These are phyloP conservation scores for Ceratocystis cubensis DNA, from an alignment of 2,329 filamentous ascomycete genomes.

Conservation along the genomic window DNA sequence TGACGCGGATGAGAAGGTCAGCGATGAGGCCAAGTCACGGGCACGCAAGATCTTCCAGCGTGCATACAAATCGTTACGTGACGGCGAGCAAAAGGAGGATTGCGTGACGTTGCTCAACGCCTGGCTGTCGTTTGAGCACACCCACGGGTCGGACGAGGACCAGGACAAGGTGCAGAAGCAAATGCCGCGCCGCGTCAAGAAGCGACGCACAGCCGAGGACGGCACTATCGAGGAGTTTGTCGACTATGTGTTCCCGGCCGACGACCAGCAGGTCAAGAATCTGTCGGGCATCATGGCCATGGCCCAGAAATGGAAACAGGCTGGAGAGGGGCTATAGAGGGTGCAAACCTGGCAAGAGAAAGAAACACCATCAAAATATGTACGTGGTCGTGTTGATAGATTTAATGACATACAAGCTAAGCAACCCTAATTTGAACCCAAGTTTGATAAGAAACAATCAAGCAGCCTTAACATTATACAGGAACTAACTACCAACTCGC, in stretches of 20 bases:
- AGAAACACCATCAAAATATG: constrained; percentile 5
- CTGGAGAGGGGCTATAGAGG: constrained; percentile 30
- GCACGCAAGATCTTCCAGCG: constrained; percentile 75
- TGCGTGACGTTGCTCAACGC: constrained; percentile 82
- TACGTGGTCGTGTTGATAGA: neutral
- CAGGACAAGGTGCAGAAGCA: constrained; percentile 75
- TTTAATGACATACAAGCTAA: neutral
- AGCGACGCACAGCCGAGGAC: constrained; percentile 80
- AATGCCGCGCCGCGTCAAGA: constrained; percentile 90
- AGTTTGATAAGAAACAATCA: neutral
- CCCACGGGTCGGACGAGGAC: constrained; percentile 63
- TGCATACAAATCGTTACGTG: constrained; percentile 76
- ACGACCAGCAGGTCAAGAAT: constrained; percentile 75
- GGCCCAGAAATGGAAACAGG: constrained; percentile 79
- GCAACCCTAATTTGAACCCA: neutral
- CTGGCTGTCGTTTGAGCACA: constrained; percentile 84
- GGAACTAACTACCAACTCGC: neutral
- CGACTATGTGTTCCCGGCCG: constrained; percentile 93
- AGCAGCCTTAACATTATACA: neutral
- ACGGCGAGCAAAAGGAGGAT: constrained; percentile 84
- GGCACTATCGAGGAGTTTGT: constrained; percentile 93
- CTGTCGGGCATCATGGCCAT: constrained; percentile 72
- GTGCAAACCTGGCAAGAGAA: neutral
- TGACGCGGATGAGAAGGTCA: constrained; percentile 56
- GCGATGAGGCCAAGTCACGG: constrained; percentile 69